A percentile compares a stretch with the other conserved stretches of the same genome.
These are phyloP conservation scores for Choiromyces venosus DNA, from an alignment of 495 filamentous ascomycete species.

Conservation along the genomic window DNA sequence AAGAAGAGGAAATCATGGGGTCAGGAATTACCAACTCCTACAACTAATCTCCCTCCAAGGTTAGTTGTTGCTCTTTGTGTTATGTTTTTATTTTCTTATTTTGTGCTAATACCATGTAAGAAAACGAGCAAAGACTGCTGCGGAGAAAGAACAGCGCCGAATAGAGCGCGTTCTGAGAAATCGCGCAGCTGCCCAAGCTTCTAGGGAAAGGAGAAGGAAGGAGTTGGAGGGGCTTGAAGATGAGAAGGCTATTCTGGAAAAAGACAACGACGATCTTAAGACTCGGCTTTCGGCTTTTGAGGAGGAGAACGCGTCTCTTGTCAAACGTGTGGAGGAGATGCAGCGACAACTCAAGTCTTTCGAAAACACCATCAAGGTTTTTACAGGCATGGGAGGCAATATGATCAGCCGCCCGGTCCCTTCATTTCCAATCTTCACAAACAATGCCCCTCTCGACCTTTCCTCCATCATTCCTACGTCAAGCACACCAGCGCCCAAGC, in stretches of 20 bases:
- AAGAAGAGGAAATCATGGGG: slow-evolving; percentile 99
- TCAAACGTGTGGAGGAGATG: slow-evolving; percentile 60
- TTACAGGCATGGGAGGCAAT: slow-evolving; percentile 11
- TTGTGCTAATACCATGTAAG: slow-evolving; percentile 44
- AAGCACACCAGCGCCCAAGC: slow-evolving; percentile 27
- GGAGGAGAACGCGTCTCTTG: slow-evolving; percentile 59
- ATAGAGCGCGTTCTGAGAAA: slow-evolving; percentile 97
- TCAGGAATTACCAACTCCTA: slow-evolving; percentile 91
- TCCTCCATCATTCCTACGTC: slow-evolving; percentile 48
- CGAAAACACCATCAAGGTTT: slow-evolving; percentile 45
- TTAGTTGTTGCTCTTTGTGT: slow-evolving; percentile 46
- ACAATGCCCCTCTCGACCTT: slow-evolving; percentile 49
- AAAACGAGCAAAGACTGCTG: slow-evolving; percentile 97
- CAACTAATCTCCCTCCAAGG: slow-evolving; percentile 93
- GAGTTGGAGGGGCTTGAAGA: slow-evolving; percentile 86
- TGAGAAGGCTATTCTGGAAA: slow-evolving; percentile 61
- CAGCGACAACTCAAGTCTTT: slow-evolving; percentile 56
- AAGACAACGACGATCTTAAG: slow-evolving; percentile 62
- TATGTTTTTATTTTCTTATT: background rate
- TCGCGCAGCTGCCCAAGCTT: slow-evolving; percentile 90
- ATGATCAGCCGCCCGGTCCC: background rate
- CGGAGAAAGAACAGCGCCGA: slow-evolving; percentile 96
- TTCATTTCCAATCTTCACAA: background rate
- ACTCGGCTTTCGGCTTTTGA: slow-evolving; percentile 59
- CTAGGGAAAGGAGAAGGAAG: slow-evolving; percentile 85